Evolutionary conservation across 1,284 basidiomycete species (phyloP).

Genomic region (Fomes fomentarius): DNA sequence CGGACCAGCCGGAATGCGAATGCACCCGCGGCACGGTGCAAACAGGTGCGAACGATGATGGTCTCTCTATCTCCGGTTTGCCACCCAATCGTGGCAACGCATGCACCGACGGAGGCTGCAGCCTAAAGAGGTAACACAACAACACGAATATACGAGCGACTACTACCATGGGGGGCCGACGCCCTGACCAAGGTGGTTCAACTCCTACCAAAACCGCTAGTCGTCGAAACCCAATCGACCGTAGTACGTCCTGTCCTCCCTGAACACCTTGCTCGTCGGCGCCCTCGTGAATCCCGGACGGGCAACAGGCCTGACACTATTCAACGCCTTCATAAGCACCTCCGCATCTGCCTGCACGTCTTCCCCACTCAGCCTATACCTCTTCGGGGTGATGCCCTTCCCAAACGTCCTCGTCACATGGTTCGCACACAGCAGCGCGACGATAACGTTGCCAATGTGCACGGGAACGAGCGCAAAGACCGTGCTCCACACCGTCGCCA

Average conservation of each 20-base stretch:
- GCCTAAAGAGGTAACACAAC: no score
- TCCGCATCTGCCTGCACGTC: slow-evolving; percentile 35
- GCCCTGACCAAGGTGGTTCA: no score
- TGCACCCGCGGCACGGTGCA: no score
- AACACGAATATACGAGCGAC: no score
- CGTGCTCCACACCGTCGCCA: slow-evolving; percentile 58
- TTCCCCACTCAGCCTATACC: slow-evolving; percentile 55
- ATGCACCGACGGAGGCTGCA: no score
- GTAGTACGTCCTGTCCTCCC: slow-evolving; percentile 28
- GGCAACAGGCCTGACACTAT: slow-evolving; percentile 20
- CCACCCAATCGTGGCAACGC: no score
- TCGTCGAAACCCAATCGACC: no score
- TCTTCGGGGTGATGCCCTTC: slow-evolving; percentile 70
- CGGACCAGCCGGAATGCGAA: background rate
- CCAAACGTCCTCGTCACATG: slow-evolving; percentile 74
- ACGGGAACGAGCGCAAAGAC: slow-evolving; percentile 68
- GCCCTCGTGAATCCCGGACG: slow-evolving; percentile 26
- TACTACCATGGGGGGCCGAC: no score
- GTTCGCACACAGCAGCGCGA: slow-evolving; percentile 71
- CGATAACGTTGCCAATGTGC: slow-evolving; percentile 66
- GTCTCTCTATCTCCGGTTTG: no score
- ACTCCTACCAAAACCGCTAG: no score
- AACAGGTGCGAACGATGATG: no score
- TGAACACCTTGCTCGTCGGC: slow-evolving; percentile 23
- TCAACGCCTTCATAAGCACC: slow-evolving; percentile 24